Conservation (phyloP, 2,329 filamentous ascomycete genomes). For the Drechslerella coelobrocha region DNA sequence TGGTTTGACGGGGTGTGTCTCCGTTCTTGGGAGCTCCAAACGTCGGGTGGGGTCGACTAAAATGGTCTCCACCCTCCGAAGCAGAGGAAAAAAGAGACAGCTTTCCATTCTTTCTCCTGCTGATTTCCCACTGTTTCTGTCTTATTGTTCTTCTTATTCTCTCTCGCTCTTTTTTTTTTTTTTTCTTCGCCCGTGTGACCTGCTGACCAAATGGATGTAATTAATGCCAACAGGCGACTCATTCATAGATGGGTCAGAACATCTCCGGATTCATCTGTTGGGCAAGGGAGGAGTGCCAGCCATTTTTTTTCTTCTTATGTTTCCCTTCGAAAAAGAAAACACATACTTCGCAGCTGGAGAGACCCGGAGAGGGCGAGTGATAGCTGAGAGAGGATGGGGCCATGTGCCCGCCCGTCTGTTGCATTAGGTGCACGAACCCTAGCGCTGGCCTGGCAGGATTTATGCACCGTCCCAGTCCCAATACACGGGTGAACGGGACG, state of each 20-base stretch:
- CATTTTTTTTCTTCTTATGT: too few relatives aligned
- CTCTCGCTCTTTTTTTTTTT: background rate
- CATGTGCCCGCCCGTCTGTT: slow-evolving; percentile 32
- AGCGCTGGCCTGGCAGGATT: slow-evolving; percentile 43
- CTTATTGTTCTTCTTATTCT: background rate
- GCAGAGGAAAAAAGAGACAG: background rate
- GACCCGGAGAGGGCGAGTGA: background rate
- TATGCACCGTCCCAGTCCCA: slow-evolving; percentile 46
- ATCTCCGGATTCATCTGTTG: too few relatives aligned
- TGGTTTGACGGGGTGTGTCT: background rate
- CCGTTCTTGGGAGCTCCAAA: slow-evolving; percentile 1
- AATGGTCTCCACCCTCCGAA: slow-evolving; percentile 19
- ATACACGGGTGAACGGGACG: slow-evolving; percentile 50
- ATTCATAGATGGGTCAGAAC: background rate
- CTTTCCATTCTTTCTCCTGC: slow-evolving; percentile 5
- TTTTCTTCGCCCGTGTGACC: slow-evolving; percentile 16
- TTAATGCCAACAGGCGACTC: background rate
- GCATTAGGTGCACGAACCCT: slow-evolving; percentile 40
- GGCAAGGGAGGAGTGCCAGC: background rate
- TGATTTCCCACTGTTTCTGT: background rate
- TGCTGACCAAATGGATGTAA: slow-evolving; percentile 4
- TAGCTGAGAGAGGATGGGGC: slow-evolving; percentile 5
- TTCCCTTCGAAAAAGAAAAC: too few relatives aligned
- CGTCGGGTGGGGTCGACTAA: slow-evolving; percentile 32
- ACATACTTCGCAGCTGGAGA: too few relatives aligned